Evolutionary conservation across 805 yeast species (phyloP).

Genomic region (Blastobotrys robertii): DNA sequence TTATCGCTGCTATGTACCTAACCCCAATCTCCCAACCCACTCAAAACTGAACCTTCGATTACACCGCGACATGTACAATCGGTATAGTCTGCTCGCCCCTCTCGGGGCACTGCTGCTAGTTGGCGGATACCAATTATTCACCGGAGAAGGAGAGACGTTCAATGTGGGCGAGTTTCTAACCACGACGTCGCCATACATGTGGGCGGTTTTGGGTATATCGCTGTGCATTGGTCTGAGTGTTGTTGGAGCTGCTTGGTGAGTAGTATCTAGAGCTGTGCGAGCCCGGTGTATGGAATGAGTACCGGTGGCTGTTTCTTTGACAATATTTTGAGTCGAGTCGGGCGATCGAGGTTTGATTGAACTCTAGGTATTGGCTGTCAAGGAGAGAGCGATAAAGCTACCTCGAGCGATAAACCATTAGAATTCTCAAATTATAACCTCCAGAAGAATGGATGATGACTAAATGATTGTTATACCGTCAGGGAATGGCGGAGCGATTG

Average conservation of each 20-base stretch:
- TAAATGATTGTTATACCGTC: too few relatives aligned
- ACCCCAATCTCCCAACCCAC: not conserved
- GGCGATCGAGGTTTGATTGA: too few relatives aligned
- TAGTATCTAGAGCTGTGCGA: not conserved
- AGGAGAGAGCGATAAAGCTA: not conserved
- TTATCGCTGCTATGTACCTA: too few relatives aligned
- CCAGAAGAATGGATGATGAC: too few relatives aligned
- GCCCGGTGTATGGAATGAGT: not conserved
- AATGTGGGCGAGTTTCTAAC: slow-evolving; percentile 83
- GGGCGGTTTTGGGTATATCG: slow-evolving; percentile 90
- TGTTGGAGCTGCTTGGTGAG: slow-evolving; percentile 91
- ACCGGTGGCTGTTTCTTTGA: too few relatives aligned
- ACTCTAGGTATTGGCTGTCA: too few relatives aligned
- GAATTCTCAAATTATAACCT: too few relatives aligned
- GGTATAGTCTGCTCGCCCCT: slow-evolving; percentile 4
- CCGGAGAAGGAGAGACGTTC: slow-evolving; percentile 86
- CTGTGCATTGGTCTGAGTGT: slow-evolving; percentile 90
- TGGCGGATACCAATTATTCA: slow-evolving; percentile 48
- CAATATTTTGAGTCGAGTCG: too few relatives aligned
- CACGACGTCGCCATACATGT: slow-evolving; percentile 86
- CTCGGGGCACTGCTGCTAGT: slow-evolving; percentile 26
- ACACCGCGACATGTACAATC: too few relatives aligned
- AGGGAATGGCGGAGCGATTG: too few relatives aligned
- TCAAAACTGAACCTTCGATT: not conserved
- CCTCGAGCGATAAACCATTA: too few relatives aligned